These are phyloP conservation scores for Dothidotthia symphoricarpi DNA, from an alignment of 2,329 filamentous ascomycete species.

Conservation along the genomic window DNA sequence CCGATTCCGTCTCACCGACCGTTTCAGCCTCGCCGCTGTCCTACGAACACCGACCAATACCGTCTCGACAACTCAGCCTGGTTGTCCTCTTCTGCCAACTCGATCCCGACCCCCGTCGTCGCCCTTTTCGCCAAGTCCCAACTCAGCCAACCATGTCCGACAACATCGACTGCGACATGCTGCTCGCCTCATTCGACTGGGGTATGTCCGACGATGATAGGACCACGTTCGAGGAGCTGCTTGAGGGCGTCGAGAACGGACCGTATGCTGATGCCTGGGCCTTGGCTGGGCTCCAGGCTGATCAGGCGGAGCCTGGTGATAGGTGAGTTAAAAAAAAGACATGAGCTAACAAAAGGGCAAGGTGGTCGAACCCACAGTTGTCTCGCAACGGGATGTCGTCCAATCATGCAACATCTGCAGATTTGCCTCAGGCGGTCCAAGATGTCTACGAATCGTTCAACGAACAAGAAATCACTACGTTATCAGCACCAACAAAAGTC, in stretches of 20 bases:
- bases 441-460: neutral
- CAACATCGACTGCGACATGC: slow-evolving; percentile 11
- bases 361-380: too few relatives aligned
- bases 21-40: too few relatives aligned
- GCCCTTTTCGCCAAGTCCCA: slow-evolving; percentile 9
- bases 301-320: slow-evolving; percentile 8
- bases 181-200: slow-evolving; percentile 2
- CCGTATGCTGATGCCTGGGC: slow-evolving; percentile 5
- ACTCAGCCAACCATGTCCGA: slow-evolving; percentile 17
- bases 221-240: slow-evolving; percentile 1
- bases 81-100: slow-evolving; percentile 6
- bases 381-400: too few relatives aligned
- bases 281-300: slow-evolving; percentile 2
- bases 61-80: neutral
- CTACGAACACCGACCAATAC: too few relatives aligned
- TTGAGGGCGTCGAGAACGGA: slow-evolving; percentile 9
- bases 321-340: slow-evolving; percentile 26
- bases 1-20: slow-evolving; percentile 5
- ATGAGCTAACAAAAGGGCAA: slow-evolving; percentile 21
- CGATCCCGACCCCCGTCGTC: neutral
- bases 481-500: too few relatives aligned
- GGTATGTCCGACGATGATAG: slow-evolving; percentile 1
- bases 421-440: neutral
- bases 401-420: too few relatives aligned
- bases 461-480: neutral